A percentile compares a stretch with the other conserved stretches of the same genome.
phyloP scores from a whole-genome alignment of 768 basidiomycete genomes.

The Leucosporidium yakuticum region DNA sequence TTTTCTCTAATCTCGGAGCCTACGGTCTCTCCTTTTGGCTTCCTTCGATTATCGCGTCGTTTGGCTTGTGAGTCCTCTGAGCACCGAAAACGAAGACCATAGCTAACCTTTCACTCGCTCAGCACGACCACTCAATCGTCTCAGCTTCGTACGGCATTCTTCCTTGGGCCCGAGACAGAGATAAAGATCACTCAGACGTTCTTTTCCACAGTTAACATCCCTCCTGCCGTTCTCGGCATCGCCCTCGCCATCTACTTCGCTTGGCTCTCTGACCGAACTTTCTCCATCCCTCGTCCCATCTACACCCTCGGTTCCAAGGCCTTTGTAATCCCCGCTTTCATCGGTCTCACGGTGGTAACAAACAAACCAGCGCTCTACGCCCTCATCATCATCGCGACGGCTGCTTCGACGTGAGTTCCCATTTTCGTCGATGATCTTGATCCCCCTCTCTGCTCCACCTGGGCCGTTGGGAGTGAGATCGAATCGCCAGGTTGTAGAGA shows the following conservation, averaged over 20 bases:
- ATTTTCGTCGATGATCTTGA: not conserved
- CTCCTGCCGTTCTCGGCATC: constrained; percentile 34
- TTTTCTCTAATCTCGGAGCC: constrained; percentile 17
- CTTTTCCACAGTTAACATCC: constrained; percentile 27
- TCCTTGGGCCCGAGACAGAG: not conserved
- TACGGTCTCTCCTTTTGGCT: constrained; percentile 37
- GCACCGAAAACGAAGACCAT: too few species aligned
- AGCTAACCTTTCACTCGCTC: too few species aligned
- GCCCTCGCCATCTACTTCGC: constrained; percentile 20
- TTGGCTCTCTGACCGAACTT: constrained; percentile 16
- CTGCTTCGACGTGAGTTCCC: not conserved
- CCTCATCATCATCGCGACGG: constrained; percentile 29
- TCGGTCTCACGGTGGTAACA: constrained; percentile 31
- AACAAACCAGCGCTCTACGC: constrained; percentile 32
- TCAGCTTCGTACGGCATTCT: constrained; percentile 15
- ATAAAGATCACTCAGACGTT: not conserved
- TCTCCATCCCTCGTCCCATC: constrained; percentile 8
- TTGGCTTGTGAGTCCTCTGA: constrained; percentile 25
- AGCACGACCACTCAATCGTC: constrained; percentile 6
- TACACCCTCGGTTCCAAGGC: not conserved
- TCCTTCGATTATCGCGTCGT: constrained; percentile 32
- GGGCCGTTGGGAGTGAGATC: too few species aligned
- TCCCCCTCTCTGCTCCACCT: not conserved
- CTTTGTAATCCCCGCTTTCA: constrained; percentile 20
- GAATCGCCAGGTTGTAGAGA: too few species aligned